Evolutionary conservation across 768 basidiomycete genomes (phyloP).

Genomic region (Suillus discolor): DNA sequence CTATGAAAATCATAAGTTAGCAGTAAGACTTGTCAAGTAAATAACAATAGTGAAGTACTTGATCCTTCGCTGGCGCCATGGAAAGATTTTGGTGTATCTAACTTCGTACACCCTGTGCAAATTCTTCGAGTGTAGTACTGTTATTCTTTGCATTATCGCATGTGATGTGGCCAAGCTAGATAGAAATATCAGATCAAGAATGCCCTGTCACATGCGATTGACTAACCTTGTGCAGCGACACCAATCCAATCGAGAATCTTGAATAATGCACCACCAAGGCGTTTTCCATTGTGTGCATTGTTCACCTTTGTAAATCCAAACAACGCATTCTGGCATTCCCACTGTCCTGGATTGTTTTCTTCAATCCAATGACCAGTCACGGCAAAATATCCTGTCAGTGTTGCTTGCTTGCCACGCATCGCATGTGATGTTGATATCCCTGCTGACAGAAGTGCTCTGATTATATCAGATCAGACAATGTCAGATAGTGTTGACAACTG

Average conservation of each 20-base stretch:
- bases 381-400: background rate
- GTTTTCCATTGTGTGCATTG: background rate
- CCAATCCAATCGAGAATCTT: background rate
- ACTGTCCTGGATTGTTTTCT: constrained; percentile 1
- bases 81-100: background rate
- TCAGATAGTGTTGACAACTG: background rate
- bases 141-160: background rate
- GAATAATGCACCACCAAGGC: background rate
- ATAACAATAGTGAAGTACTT: background rate
- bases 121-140: background rate
- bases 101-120: background rate
- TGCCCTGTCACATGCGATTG: background rate
- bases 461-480: background rate
- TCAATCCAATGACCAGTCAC: background rate
- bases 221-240: background rate
- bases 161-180: constrained; percentile 1
- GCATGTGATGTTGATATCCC: background rate
- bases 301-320: background rate
- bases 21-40: background rate
- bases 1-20: background rate
- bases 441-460: background rate
- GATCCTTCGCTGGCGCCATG: background rate
- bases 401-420: background rate
- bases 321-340: background rate
- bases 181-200: background rate